Percentiles rank a stretch among this genome's conserved stretches.
phyloP scores from a whole-genome alignment of 1,284 basidiomycete genomes.

The Tremellales sp. region DNA sequence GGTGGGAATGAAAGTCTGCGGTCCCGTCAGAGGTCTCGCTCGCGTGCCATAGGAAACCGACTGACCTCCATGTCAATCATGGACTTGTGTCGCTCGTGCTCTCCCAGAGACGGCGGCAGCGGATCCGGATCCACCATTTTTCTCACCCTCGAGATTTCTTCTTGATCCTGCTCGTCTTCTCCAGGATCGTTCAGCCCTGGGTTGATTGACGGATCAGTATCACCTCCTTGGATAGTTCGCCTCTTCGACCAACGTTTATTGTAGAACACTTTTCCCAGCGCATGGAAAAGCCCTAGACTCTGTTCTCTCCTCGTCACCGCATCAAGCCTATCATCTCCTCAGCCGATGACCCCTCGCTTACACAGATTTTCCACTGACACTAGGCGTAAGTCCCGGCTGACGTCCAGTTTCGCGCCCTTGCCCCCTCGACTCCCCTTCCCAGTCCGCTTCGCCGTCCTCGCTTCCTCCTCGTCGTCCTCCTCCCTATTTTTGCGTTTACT shows the following conservation, averaged over 20 bases:
- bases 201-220: background rate
- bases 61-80: conserved; percentile 76
- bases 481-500: conserved; percentile 17
- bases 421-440: conserved; percentile 41
- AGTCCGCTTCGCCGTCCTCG: conserved; percentile 28
- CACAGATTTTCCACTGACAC: conserved; percentile 37
- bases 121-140: conserved; percentile 52
- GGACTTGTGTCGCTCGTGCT: conserved; percentile 65
- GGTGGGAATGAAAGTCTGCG: conserved; percentile 57
- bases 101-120: conserved; percentile 55
- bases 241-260: conserved; percentile 72
- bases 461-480: conserved; percentile 8
- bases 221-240: background rate
- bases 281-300: conserved; percentile 82
- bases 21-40: background rate
- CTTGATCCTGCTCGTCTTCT: conserved; percentile 34
- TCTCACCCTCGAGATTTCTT: conserved; percentile 20
- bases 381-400: conserved; percentile 41
- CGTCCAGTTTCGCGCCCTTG: conserved; percentile 42
- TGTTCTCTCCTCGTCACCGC: conserved; percentile 76
- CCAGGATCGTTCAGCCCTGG: conserved; percentile 41
- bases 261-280: conserved; percentile 89
- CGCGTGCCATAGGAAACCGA: conserved; percentile 3
- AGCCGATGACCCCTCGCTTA: background rate
- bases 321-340: conserved; percentile 54